A percentile compares a stretch with the other conserved stretches of the same genome.
These are phyloP conservation scores for Pulveroboletus sp. DNA, from an alignment of 768 basidiomycete genomes.

Conservation along the genomic window DNA sequence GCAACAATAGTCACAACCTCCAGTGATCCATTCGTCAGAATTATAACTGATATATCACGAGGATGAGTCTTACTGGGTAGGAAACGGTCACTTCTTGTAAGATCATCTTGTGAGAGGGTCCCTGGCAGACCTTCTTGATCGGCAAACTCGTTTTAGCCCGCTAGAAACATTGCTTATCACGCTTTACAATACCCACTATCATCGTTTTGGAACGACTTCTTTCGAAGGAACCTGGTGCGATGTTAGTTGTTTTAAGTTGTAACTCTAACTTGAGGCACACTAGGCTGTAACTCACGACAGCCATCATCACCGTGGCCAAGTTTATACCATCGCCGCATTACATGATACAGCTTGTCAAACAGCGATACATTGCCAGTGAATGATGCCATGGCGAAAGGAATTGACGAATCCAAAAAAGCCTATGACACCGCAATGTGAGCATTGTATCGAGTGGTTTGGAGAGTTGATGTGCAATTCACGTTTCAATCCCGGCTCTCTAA, in stretches of 20 bases:
- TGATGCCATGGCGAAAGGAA: slow-evolving; percentile 60
- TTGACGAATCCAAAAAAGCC: slow-evolving; percentile 67
- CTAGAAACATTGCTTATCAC: slow-evolving; percentile 71
- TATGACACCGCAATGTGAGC: slow-evolving; percentile 57
- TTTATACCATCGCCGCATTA: slow-evolving; percentile 95
- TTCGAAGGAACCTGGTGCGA: slow-evolving; percentile 74
- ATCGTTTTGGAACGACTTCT: slow-evolving; percentile 90
- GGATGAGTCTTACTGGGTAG: no score
- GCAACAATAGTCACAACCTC: no score
- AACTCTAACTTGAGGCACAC: neutral
- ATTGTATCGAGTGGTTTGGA: slow-evolving; percentile 77
- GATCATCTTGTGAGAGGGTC: neutral
- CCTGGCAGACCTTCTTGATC: slow-evolving; percentile 2
- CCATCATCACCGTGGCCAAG: slow-evolving; percentile 32
- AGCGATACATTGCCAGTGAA: slow-evolving; percentile 78
- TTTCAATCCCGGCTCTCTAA: neutral
- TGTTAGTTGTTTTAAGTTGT: slow-evolving; percentile 66
- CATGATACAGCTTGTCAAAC: slow-evolving; percentile 82
- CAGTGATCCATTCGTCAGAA: no score
- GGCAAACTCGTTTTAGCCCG: slow-evolving; percentile 42
- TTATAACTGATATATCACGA: no score
- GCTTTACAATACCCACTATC: slow-evolving; percentile 92
- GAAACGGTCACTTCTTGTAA: no score
- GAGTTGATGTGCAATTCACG: slow-evolving; percentile 52
- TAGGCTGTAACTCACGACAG: neutral